phyloP scores from a whole-genome alignment of 352 stramenopile genomes.

The Synura sp. region DNA sequence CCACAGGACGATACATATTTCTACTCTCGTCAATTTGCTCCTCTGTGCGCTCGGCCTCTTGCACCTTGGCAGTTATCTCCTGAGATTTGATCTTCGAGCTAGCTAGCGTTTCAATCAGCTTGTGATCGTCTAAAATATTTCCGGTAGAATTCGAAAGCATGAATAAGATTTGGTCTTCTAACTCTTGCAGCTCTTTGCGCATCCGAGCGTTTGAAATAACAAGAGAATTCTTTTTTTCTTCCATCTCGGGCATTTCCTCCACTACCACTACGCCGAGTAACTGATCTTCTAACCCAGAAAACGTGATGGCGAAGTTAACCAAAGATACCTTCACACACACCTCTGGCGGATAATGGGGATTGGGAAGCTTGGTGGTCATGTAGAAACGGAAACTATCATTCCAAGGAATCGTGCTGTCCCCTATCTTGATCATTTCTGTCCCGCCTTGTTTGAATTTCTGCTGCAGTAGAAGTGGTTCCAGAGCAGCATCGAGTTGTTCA shows the following conservation, averaged over 20 bases:
- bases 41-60: constrained; percentile 80
- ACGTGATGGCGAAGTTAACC: constrained; percentile 85
- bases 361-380: constrained; percentile 85
- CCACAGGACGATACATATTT: constrained; percentile 75
- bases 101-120: constrained; percentile 81
- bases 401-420: constrained; percentile 80
- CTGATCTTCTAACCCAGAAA: constrained; percentile 74
- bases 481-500: constrained; percentile 72
- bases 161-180: constrained; percentile 86
- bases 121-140: constrained; percentile 84
- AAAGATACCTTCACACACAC: constrained; percentile 84
- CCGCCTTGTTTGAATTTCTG: constrained; percentile 85
- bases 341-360: constrained; percentile 83
- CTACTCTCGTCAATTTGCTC: constrained; percentile 78
- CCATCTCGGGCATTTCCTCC: constrained; percentile 84
- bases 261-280: constrained; percentile 81
- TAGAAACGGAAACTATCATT: constrained; percentile 80
- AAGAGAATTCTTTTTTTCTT: constrained; percentile 86
- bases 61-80: constrained; percentile 85
- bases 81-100: constrained; percentile 82
- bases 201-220: constrained; percentile 81
- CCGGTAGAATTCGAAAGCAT: constrained; percentile 84
- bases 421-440: constrained; percentile 85
- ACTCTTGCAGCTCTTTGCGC: constrained; percentile 82
- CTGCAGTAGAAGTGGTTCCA: constrained; percentile 80